phyloP scores from a whole-genome alignment of 805 yeast species.

The Cyberlindnera xylosilytica region DNA sequence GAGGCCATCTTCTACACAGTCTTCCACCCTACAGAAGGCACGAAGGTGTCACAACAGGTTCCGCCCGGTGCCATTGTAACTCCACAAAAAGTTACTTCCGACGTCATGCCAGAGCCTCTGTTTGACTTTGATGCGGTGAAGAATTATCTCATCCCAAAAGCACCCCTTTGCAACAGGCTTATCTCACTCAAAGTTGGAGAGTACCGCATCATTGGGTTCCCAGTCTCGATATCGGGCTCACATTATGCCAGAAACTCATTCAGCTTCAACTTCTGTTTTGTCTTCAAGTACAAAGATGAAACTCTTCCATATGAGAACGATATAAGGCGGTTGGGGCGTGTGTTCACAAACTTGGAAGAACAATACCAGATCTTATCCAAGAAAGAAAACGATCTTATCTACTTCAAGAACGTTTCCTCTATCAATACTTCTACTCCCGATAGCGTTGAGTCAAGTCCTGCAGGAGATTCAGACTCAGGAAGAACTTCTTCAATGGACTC shows the following conservation, averaged over 20 bases:
- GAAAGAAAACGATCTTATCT: slow-evolving; percentile 41
- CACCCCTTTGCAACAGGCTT: slow-evolving; percentile 80
- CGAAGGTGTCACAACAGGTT: slow-evolving; percentile 86
- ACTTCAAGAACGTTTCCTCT: slow-evolving; percentile 23
- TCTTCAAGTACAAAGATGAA: slow-evolving; percentile 78
- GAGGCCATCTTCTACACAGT: slow-evolving; percentile 84
- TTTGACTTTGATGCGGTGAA: slow-evolving; percentile 83
- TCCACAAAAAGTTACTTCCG: slow-evolving; percentile 29
- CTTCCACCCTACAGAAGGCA: slow-evolving; percentile 94
- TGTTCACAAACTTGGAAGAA: slow-evolving; percentile 89
- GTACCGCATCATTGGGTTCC: slow-evolving; percentile 79
- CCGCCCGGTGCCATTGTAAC: slow-evolving; percentile 70
- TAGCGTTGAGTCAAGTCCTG: slow-evolving; percentile 7
- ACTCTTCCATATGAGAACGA: slow-evolving; percentile 85
- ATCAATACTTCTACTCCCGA: slow-evolving; percentile 4
- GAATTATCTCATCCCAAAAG: slow-evolving; percentile 91
- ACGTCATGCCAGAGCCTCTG: slow-evolving; percentile 34
- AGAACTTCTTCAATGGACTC: slow-evolving; percentile 24
- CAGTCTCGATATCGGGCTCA: slow-evolving; percentile 73
- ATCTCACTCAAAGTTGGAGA: slow-evolving; percentile 69
- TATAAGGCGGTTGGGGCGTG: slow-evolving; percentile 76
- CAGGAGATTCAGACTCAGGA: slow-evolving; percentile 10
- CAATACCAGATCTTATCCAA: slow-evolving; percentile 74
- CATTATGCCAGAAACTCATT: slow-evolving; percentile 88
- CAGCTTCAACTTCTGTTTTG: slow-evolving; percentile 90